Evolutionary conservation across 2,329 filamentous ascomycete species (phyloP).

Genomic region (Fusarium sp.): DNA sequence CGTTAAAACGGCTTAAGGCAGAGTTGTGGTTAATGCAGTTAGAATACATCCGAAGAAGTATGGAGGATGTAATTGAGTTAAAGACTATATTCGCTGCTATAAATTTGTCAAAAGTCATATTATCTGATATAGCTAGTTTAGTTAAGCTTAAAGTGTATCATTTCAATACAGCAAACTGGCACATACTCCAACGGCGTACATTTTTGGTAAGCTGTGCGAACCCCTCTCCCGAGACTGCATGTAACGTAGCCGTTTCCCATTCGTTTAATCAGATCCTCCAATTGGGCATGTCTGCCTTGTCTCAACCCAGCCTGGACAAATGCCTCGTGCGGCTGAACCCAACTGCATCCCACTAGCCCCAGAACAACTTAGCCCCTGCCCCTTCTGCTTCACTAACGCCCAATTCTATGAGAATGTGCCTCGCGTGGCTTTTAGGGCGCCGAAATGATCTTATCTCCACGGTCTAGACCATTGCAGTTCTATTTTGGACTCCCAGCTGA

Average conservation of each 20-base stretch:
- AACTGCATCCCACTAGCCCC: background rate
- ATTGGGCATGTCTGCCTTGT: background rate
- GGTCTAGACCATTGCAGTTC: background rate
- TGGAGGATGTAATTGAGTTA: too few relatives aligned
- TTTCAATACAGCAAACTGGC: too few relatives aligned
- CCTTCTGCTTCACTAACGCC: background rate
- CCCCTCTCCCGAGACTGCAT: fast-evolving
- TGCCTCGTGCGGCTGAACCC: slow-evolving; percentile 23
- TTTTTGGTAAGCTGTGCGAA: background rate
- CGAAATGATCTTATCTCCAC: background rate
- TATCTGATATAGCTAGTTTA: too few relatives aligned
- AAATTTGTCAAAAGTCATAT: too few relatives aligned
- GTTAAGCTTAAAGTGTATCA: too few relatives aligned
- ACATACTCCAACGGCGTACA: too few relatives aligned
- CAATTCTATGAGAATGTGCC: slow-evolving; percentile 1
- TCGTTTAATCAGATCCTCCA: fast-evolving
- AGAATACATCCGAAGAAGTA: too few relatives aligned
- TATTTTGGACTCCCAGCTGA: background rate
- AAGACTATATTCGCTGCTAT: too few relatives aligned
- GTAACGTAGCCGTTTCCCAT: background rate
- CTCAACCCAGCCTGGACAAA: background rate
- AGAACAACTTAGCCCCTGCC: background rate
- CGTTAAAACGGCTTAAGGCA: too few relatives aligned
- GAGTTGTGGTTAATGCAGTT: too few relatives aligned
- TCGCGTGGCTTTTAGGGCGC: slow-evolving; percentile 11